Percentiles rank a stretch among this genome's conserved stretches.
phyloP scores from a whole-genome alignment of 192 early-diverging fungal genomes.

The Backusella circina region DNA sequence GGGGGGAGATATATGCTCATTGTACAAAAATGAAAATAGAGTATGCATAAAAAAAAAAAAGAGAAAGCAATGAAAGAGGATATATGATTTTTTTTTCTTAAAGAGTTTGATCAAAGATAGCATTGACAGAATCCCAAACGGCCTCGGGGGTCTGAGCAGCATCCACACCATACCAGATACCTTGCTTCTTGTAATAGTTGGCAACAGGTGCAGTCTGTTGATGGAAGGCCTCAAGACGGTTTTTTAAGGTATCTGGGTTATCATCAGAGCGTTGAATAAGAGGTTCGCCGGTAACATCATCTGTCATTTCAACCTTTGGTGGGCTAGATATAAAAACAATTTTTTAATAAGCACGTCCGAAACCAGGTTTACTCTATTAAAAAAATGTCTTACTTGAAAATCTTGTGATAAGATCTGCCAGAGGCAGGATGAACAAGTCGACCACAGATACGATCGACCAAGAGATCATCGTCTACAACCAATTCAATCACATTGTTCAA shows the following conservation, averaged over 20 bases:
- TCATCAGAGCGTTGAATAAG: conserved; percentile 97
- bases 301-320: conserved; percentile 87
- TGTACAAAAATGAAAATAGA: neutral
- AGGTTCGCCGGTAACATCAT: conserved; percentile 97
- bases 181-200: conserved; percentile 90
- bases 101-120: conserved; percentile 76
- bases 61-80: neutral
- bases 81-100: conserved; percentile 12
- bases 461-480: conserved; percentile 85
- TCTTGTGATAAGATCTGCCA: conserved; percentile 95
- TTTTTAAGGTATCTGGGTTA: conserved; percentile 88
- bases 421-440: conserved; percentile 91
- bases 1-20: neutral
- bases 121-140: conserved; percentile 86
- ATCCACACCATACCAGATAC: conserved; percentile 90
- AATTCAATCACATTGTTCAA: conserved; percentile 92
- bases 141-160: conserved; percentile 83
- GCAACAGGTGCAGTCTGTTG: conserved; percentile 78
- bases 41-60: neutral
- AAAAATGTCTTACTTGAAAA: conserved; percentile 61
- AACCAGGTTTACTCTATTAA: neutral
- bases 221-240: conserved; percentile 86
- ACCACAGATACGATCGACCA: conserved; percentile 95
- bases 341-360: neutral
- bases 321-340: conserved; percentile 51